Conservation (phyloP, 345 rosid species). For the Arabidopsis thaliana region TAIR10.1 NC_003070.9:5421001-5421500, state of each 20-base stretch:
- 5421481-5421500: conserved; percentile 50
- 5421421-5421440: conserved; percentile 42
- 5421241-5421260: conserved; percentile 26
- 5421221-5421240: conserved; percentile 84
- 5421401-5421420: conserved; percentile 26
- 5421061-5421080: conserved; percentile 52
- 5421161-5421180: rapidly evolving
- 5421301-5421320: conserved; percentile 33
- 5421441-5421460: conserved; percentile 52
- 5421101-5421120: rapidly evolving
- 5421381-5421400: conserved; percentile 60
- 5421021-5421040: conserved; percentile 44
- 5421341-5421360: conserved; percentile 41
- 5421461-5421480: conserved; percentile 41
- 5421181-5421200: conserved; percentile 72
- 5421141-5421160: neutral
- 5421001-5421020: conserved; percentile 9
- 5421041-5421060: conserved; percentile 51
- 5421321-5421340: conserved; percentile 38
- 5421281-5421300: neutral
- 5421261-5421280: neutral
- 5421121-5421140: conserved; percentile 33
- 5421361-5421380: conserved; percentile 51
- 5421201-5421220: conserved; percentile 78
- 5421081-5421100: conserved; percentile 57